A percentile compares a stretch with the other conserved stretches of the same genome.
Evolutionary conservation across 2,329 filamentous ascomycete species (phyloP).

Genomic region (Colletotrichum karsti): DNA sequence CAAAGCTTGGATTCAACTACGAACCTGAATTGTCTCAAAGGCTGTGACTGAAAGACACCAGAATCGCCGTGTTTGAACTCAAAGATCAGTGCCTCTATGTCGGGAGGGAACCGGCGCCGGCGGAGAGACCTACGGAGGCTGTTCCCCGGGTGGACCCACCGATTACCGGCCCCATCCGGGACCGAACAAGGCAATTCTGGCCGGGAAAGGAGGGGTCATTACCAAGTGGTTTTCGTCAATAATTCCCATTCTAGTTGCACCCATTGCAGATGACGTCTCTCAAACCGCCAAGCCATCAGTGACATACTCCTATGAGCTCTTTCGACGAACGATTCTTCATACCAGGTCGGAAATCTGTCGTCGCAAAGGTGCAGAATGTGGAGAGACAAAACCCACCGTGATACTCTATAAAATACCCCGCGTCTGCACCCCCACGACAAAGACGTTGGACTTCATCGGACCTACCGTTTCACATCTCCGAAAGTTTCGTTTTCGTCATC

Average conservation of each 20-base stretch:
- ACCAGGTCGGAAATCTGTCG: neutral
- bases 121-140: neutral
- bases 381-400: neutral
- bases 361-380: neutral
- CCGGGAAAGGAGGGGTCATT: neutral
- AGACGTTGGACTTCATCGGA: neutral
- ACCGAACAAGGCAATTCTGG: conserved; percentile 13
- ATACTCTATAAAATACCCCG: conserved; percentile 5
- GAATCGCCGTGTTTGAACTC: neutral
- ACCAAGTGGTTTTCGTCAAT: neutral
- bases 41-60: neutral
- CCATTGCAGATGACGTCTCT: neutral
- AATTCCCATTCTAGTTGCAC: neutral
- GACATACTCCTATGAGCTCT: neutral
- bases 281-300: neutral
- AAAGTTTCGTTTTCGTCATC: neutral
- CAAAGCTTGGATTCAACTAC: neutral
- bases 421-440: neutral
- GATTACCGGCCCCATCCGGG: conserved; percentile 9
- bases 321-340: neutral
- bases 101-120: neutral
- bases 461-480: neutral
- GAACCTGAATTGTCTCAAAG: neutral
- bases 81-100: neutral
- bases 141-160: neutral